Base-by-base conservation (phyloP, 2,329 filamentous ascomycete species). In the Pseudopyricularia cyperi region DNA sequence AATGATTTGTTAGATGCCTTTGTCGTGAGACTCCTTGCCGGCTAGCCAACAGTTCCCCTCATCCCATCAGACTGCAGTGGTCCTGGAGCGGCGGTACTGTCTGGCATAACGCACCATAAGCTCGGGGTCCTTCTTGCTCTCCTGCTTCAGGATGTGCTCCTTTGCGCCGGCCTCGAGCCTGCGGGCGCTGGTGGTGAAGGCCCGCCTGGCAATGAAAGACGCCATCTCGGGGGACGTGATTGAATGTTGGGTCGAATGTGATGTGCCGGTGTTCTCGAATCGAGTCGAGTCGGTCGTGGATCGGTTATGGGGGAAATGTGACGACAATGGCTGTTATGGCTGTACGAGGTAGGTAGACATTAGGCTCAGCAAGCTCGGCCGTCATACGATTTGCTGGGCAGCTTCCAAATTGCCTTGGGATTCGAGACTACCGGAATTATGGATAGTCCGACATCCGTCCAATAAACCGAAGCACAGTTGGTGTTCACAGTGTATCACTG, bases 111-210 rank as follows among this genome's bases (percentile, higher is more conserved):
- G 64, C 66, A 73, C 70, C 61, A 65, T 62, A 46, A 72, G 62
- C 63, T 73, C 71, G 59, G 71, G 71, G 65, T 73, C 72, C 65
- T 72, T 73, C 74, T 77, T 80, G 63, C 72, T 70, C 68, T 80
- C 76, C 64, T 72, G 68, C 70, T 77, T 75, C 57, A 80, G 75
- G 61, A 68, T 67, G 56, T 68, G 59, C 63, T 74, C 68, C 60
- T 65, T 63, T 50, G 68, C 60, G 54, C 71, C 65, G 54, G 56
- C 53, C 58, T 69, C 64, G 57, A 79, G 60, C 55, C 76, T 76
- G 61, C 77, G 77, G 57, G 67, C 63, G 53, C 73, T 70, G 62
- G 76, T 78, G 61, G 72, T 70, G 61, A 81, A 75, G 55, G 77
- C 70, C 57, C 78, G 71, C 60, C 76, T 76, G 58, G 77, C 69